These are phyloP conservation scores for Pyronema omphalodes DNA, from an alignment of 495 filamentous ascomycete genomes.

Conservation along the genomic window DNA sequence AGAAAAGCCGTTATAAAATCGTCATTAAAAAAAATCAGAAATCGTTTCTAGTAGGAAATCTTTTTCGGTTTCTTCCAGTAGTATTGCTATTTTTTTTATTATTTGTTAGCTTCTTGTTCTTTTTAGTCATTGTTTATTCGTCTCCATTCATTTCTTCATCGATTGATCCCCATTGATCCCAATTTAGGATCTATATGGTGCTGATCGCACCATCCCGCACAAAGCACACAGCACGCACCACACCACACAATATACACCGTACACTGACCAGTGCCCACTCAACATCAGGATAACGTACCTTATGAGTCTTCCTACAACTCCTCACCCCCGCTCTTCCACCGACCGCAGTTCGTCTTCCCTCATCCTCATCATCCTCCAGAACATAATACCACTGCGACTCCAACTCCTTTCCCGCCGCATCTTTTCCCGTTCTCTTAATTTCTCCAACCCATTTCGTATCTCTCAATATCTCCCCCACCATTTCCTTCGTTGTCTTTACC, in stretches of 20 bases:
- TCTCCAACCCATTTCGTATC: constrained; percentile 60
- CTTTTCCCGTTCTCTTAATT: constrained; percentile 79
- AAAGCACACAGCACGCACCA: no score
- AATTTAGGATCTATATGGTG: no score
- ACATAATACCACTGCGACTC: constrained; percentile 97
- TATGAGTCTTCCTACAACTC: constrained; percentile 82
- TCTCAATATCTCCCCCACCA: constrained; percentile 53
- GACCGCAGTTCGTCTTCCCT: constrained; percentile 62
- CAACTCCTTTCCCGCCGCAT: constrained; percentile 81
- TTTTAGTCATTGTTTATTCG: no score
- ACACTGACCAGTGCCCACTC: no score
- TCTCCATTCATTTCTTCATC: no score
- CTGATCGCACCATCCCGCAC: no score
- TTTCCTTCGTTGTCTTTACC: constrained; percentile 33
- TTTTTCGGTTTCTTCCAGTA: constrained; percentile 69
- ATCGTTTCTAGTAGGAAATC: constrained; percentile 8
- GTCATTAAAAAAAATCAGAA: no score
- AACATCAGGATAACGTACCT: constrained; percentile 39
- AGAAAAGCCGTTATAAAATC: no score
- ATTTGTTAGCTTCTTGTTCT: no score
- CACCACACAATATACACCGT: no score
- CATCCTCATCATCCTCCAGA: constrained; percentile 71
- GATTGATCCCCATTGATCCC: no score
- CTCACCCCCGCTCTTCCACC: constrained; percentile 73
- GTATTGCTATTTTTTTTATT: constrained; percentile 78